These are phyloP conservation scores for Fusarium praegraminearum DNA, from an alignment of 2,329 filamentous ascomycete species.

Conservation along the genomic window DNA sequence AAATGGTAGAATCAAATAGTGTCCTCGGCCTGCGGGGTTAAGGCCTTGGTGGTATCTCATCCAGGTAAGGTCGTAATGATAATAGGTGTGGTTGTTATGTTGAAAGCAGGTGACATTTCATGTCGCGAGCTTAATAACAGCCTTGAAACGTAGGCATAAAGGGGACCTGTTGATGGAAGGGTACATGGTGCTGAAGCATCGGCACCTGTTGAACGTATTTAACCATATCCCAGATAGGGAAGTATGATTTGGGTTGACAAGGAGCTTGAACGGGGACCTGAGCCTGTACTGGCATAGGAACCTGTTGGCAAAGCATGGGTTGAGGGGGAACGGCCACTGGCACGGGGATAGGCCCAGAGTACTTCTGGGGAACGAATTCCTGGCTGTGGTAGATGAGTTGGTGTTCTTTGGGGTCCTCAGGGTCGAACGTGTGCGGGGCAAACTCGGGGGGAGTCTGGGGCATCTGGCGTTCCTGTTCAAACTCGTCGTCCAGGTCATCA, in stretches of 20 bases:
- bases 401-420: constrained; percentile 59
- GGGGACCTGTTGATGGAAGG: constrained; percentile 66
- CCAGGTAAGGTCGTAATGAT: constrained; percentile 34
- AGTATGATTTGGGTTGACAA: constrained; percentile 61
- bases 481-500: constrained; percentile 64
- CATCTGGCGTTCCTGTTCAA: constrained; percentile 58
- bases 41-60: constrained; percentile 35
- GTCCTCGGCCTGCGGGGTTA: constrained; percentile 23
- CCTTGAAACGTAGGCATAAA: constrained; percentile 65
- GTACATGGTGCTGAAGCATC: constrained; percentile 61
- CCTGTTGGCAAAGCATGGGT: constrained; percentile 50
- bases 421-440: constrained; percentile 59
- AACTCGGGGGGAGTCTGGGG: constrained; percentile 57
- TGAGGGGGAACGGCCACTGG: constrained; percentile 45
- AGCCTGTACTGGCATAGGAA: constrained; percentile 50
- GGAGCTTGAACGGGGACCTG: constrained; percentile 54
- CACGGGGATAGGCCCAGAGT: constrained; percentile 54
- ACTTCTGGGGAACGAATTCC: constrained; percentile 62
- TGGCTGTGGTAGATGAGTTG: constrained; percentile 56
- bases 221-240: constrained; percentile 65
- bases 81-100: constrained; percentile 7
- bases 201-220: constrained; percentile 65
- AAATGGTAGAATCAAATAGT: constrained; percentile 36
- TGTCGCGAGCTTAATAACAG: constrained; percentile 55
- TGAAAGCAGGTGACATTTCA: constrained; percentile 9